These are phyloP conservation scores for Xylariomycetidae sp. DNA, from an alignment of 2,329 filamentous ascomycete genomes.

Conservation along the genomic window DNA sequence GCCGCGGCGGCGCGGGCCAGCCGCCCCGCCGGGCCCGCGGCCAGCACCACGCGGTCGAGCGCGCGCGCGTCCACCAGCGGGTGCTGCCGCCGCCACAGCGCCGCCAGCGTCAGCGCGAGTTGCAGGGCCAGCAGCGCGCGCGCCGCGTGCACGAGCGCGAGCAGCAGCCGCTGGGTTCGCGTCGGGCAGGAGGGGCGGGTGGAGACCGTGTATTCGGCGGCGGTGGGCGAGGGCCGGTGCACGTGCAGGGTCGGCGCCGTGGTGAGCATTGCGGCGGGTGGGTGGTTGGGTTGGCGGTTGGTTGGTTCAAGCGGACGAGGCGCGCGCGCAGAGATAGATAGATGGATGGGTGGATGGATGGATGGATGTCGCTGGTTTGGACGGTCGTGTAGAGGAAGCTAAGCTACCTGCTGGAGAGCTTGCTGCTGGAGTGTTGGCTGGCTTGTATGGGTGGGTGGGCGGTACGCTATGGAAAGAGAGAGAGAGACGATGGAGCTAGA, in stretches of 20 bases:
- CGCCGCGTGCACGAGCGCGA: constrained; percentile 36
- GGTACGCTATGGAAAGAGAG: too few relatives aligned
- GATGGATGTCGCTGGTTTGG: too few relatives aligned
- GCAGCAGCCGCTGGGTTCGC: constrained; percentile 39
- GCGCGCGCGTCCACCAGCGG: constrained; percentile 4
- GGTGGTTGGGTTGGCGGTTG: too few relatives aligned
- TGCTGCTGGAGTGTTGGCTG: too few relatives aligned
- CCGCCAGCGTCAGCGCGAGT: constrained; percentile 44
- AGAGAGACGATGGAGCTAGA: too few relatives aligned
- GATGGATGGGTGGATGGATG: too few relatives aligned
- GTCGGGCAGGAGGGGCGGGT: constrained; percentile 60
- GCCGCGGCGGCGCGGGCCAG: constrained; percentile 27
- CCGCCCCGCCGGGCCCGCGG: constrained; percentile 23
- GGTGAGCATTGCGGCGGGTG: constrained; percentile 50
- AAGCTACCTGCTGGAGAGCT: too few relatives aligned
- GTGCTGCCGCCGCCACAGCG: constrained; percentile 30
- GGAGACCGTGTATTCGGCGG: constrained; percentile 87
- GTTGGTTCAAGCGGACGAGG: too few relatives aligned
- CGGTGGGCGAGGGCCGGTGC: constrained; percentile 73
- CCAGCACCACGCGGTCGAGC: constrained; percentile 11
- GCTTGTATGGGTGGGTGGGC: too few relatives aligned
- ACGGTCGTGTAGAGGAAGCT: too few relatives aligned
- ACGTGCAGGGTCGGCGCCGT: constrained; percentile 54
- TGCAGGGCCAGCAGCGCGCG: constrained; percentile 36
- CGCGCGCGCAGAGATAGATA: too few relatives aligned